Conservation (phyloP, 371 early-diverging fungal species). For the Thermomucor indicae-seudaticae region DNA sequence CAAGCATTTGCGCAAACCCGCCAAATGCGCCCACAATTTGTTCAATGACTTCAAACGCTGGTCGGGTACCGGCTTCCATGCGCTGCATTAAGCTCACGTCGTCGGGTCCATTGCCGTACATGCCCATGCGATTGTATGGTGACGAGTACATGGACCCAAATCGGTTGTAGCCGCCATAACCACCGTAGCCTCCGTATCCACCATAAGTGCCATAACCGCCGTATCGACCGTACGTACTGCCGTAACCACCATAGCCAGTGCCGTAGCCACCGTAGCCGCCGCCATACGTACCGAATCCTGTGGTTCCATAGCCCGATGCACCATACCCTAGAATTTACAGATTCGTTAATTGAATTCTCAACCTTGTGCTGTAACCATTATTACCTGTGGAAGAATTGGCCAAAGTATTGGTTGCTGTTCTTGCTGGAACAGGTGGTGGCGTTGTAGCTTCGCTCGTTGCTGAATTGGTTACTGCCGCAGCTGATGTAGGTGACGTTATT, state of each 20-base stretch:
- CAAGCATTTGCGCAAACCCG: constrained; percentile 96
- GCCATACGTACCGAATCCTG: constrained; percentile 17
- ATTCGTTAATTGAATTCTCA: constrained; percentile 3
- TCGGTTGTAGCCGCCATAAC: constrained; percentile 37
- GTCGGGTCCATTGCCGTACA: constrained; percentile 51
- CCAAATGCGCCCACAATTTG: constrained; percentile 92
- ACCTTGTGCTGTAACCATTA: too few relatives aligned
- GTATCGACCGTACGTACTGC: constrained; percentile 29
- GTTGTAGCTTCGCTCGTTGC: constrained; percentile 1
- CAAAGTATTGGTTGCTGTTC: constrained; percentile 20
- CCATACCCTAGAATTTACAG: constrained; percentile 16
- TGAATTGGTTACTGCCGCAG: constrained; percentile 8
- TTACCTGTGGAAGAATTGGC: too few relatives aligned
- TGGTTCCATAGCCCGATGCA: constrained; percentile 14
- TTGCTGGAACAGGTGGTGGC: constrained; percentile 30
- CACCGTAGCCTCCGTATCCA: constrained; percentile 34
- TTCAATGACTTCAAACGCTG: constrained; percentile 88
- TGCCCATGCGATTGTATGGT: constrained; percentile 37
- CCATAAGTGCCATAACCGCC: constrained; percentile 47
- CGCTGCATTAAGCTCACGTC: constrained; percentile 69
- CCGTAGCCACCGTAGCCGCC: constrained; percentile 29
- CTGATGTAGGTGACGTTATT: constrained; percentile 8
- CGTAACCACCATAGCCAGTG: constrained; percentile 32
- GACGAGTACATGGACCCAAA: constrained; percentile 45
- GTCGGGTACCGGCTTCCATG: constrained; percentile 82